Evolutionary conservation across 176 grass and related monocot species (phyloP).

Genomic region (Canna indica): DNA sequence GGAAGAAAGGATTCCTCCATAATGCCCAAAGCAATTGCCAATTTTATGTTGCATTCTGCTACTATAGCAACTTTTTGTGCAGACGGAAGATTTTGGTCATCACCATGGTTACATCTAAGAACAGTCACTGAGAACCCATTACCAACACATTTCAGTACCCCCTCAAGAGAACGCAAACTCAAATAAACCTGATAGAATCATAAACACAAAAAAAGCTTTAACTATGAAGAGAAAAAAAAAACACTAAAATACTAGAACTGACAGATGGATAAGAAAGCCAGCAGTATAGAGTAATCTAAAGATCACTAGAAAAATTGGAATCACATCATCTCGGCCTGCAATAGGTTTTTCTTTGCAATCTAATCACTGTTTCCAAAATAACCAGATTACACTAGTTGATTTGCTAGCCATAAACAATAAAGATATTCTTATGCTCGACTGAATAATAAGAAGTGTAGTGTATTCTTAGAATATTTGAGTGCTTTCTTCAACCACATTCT

Average conservation of each 20-base stretch:
- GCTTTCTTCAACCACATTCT: too few relatives aligned
- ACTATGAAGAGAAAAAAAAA: neutral
- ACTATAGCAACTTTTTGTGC: conserved; percentile 47
- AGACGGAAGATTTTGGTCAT: conserved; percentile 48
- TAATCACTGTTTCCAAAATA: too few relatives aligned
- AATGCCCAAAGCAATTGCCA: conserved; percentile 66
- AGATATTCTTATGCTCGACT: too few relatives aligned
- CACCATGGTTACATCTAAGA: conserved; percentile 54
- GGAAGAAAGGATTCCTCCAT: conserved; percentile 93
- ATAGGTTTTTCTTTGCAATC: too few relatives aligned
- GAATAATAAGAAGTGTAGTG: too few relatives aligned
- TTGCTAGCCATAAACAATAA: too few relatives aligned
- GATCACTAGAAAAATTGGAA: too few relatives aligned
- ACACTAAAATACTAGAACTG: neutral
- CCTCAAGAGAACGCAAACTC: conserved; percentile 48
- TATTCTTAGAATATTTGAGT: too few relatives aligned
- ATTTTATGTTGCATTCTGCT: conserved; percentile 92
- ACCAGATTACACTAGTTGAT: too few relatives aligned
- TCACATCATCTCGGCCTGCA: too few relatives aligned
- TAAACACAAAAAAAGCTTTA: conserved; percentile 5
- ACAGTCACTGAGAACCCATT: conserved; percentile 49
- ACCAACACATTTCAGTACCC: conserved; percentile 38
- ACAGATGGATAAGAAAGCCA: neutral
- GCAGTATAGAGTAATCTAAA: too few relatives aligned
- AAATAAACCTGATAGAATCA: conserved; percentile 43